Evolutionary conservation across 441 rosid genomes (phyloP).

Genomic region (Euphorbia schlechtendalii): DNA sequence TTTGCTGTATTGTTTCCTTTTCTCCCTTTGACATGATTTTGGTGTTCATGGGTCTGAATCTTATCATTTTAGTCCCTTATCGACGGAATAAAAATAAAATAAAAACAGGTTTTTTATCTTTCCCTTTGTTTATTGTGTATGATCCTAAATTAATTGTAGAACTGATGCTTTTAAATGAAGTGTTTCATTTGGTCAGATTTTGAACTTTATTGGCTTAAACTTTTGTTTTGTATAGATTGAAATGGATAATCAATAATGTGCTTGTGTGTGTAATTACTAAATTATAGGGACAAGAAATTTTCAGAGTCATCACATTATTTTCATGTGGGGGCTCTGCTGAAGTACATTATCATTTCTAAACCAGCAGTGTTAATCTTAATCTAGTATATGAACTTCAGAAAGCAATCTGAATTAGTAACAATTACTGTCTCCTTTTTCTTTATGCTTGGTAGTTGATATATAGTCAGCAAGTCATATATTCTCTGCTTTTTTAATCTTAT

Average conservation of each 20-base stretch:
- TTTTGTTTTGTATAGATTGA: too few relatives aligned
- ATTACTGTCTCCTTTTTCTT: background rate
- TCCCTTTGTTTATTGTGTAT: background rate
- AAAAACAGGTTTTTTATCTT: too few relatives aligned
- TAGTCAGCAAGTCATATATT: background rate
- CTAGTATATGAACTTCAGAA: background rate
- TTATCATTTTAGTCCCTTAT: too few relatives aligned
- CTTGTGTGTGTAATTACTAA: background rate
- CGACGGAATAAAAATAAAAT: too few relatives aligned
- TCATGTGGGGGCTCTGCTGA: background rate
- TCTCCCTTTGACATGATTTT: too few relatives aligned
- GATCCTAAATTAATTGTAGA: background rate
- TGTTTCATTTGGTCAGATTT: background rate
- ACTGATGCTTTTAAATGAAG: background rate
- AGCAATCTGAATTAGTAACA: too few relatives aligned
- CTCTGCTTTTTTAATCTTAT: background rate
- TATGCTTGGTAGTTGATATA: background rate
- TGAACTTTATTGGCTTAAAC: background rate
- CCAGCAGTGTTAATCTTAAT: background rate
- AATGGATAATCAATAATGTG: background rate
- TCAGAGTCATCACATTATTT: background rate
- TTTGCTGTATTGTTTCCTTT: background rate
- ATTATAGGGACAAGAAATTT: background rate
- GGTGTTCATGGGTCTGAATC: background rate
- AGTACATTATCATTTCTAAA: background rate